Percentiles rank a stretch among this genome's conserved stretches.
Evolutionary conservation across 1,284 basidiomycete species (phyloP).

Genomic region (Athelia sp.): DNA sequence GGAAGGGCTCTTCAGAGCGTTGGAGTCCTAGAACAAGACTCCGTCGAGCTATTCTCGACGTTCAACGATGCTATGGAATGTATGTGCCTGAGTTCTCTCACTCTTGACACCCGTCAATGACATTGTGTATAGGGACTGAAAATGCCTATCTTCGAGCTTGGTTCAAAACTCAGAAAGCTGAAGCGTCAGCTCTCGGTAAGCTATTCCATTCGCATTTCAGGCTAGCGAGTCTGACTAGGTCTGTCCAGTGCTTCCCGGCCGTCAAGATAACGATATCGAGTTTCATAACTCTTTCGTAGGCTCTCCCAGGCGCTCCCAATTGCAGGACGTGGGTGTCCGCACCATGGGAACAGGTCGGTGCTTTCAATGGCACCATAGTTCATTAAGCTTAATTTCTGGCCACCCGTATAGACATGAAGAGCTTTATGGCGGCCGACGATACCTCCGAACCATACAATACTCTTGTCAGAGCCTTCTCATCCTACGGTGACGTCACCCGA

Average conservation of each 20-base stretch:
- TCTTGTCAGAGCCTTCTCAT: constrained; percentile 73
- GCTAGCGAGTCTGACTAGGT: not conserved
- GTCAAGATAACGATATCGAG: constrained; percentile 41
- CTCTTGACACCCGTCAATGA: constrained; percentile 4
- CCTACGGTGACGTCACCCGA: constrained; percentile 49
- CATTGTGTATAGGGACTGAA: constrained; percentile 66
- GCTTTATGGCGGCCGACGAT: constrained; percentile 15
- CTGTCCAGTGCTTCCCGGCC: constrained; percentile 49
- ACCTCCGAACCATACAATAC: constrained; percentile 55
- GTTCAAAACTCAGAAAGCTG: constrained; percentile 58
- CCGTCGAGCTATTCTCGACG: constrained; percentile 80
- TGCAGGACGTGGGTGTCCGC: constrained; percentile 74
- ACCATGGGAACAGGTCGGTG: constrained; percentile 56
- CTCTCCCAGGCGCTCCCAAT: constrained; percentile 70
- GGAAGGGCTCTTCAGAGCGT: constrained; percentile 71
- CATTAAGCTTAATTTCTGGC: constrained; percentile 4
- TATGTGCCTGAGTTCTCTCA: constrained; percentile 30
- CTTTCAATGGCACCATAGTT: not conserved
- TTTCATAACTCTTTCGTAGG: constrained; percentile 52
- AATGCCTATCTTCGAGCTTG: constrained; percentile 80
- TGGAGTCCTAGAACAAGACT: constrained; percentile 69
- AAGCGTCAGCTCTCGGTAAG: constrained; percentile 33
- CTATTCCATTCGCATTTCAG: not conserved
- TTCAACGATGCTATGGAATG: constrained; percentile 94
- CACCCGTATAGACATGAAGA: constrained; percentile 1